phyloP scores from a whole-genome alignment of 139 green algal species.

The Asterochloris erici region DNA sequence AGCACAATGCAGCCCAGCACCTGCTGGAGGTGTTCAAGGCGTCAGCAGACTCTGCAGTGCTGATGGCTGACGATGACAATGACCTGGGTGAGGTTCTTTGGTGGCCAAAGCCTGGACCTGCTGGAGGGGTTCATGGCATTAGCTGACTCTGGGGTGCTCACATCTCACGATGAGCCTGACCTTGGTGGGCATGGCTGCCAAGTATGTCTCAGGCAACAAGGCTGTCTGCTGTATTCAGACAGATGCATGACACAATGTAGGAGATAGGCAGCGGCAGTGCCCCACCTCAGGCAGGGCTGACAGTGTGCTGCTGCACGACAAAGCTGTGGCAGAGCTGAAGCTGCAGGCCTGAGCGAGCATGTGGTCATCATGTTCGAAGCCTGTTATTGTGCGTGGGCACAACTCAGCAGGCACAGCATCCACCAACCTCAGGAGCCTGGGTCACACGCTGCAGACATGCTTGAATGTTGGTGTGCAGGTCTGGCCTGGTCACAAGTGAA shows the following conservation, averaged over 20 bases:
- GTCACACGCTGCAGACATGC: too few species aligned
- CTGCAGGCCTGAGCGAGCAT: too few species aligned
- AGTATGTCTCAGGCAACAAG: background rate
- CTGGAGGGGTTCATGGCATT: background rate
- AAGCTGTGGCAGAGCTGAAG: too few species aligned
- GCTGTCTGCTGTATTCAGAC: background rate
- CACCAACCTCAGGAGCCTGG: background rate
- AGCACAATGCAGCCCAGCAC: constrained; percentile 54
- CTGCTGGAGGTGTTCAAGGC: constrained; percentile 51
- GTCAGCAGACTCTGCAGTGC: constrained; percentile 18
- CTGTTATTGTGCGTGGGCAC: background rate
- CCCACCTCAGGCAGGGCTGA: too few species aligned
- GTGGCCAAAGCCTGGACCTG: background rate
- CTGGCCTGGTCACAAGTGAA: too few species aligned
- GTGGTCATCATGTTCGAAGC: background rate
- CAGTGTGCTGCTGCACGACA: too few species aligned
- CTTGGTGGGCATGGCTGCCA: background rate
- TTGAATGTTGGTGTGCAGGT: too few species aligned
- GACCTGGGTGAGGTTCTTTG: constrained; percentile 42
- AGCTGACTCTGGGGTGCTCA: background rate
- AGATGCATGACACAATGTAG: background rate
- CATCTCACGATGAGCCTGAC: background rate
- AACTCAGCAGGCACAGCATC: background rate
- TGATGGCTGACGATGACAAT: constrained; percentile 81
- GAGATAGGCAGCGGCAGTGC: background rate